Conservation (phyloP, 495 filamentous ascomycete genomes). For the Cercophora sp. region DNA sequence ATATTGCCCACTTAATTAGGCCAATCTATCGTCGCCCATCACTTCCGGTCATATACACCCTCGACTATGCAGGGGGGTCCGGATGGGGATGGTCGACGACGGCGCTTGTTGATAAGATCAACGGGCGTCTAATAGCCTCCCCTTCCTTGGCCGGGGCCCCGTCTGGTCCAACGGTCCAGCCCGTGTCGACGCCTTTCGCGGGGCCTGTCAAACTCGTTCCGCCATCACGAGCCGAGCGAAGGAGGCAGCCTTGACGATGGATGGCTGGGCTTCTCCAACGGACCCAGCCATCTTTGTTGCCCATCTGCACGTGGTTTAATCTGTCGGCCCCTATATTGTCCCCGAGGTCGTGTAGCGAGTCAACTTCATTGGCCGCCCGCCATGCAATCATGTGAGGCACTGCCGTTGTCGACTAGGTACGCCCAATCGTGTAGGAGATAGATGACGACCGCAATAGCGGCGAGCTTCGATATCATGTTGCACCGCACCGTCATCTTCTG, state of each 20-base stretch:
- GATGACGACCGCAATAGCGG: conserved; percentile 20
- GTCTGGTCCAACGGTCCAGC: background rate
- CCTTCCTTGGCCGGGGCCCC: conserved; percentile 6
- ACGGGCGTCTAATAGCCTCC: conserved; percentile 16
- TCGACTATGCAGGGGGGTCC: conserved; percentile 4
- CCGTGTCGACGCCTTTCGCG: conserved; percentile 8
- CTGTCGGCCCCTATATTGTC: conserved; percentile 17
- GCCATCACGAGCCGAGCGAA: conserved; percentile 14
- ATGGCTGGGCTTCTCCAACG: conserved; percentile 4
- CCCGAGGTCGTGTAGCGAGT: conserved; percentile 21
- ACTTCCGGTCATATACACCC: conserved; percentile 24
- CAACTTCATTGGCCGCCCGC: conserved; percentile 11
- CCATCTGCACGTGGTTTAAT: conserved; percentile 28
- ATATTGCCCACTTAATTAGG: conserved; percentile 28
- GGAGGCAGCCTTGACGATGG: background rate
- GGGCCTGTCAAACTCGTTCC: conserved; percentile 13
- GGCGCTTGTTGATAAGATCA: conserved; percentile 16
- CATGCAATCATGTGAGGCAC: conserved; percentile 20
- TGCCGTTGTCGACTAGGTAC: conserved; percentile 6
- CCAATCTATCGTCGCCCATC: conserved; percentile 26
- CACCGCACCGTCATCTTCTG: conserved; percentile 17
- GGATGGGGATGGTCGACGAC: background rate
- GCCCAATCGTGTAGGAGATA: conserved; percentile 27
- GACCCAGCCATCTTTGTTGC: conserved; percentile 8
- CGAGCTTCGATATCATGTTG: conserved; percentile 17